phyloP scores from a whole-genome alignment of 208 protist genomes.

The Leptomonas pyrrhocoris region DNA sequence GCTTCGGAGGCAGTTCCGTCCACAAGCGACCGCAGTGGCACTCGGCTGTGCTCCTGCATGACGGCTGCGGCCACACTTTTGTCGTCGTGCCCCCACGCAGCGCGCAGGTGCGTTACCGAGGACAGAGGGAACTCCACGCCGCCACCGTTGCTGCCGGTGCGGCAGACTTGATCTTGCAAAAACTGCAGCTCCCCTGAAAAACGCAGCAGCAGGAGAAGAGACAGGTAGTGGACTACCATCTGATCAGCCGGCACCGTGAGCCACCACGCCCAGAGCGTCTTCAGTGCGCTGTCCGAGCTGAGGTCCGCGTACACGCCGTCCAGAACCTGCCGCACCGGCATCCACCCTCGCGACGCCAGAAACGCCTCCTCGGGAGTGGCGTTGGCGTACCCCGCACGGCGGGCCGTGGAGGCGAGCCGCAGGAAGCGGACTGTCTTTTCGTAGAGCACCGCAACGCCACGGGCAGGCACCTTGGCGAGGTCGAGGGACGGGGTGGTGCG shows the following conservation, averaged over 20 bases:
- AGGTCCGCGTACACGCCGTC: constrained; percentile 8
- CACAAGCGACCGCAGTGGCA: constrained; percentile 24
- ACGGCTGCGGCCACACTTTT: constrained; percentile 16
- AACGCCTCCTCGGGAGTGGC: not conserved
- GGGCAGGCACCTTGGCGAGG: constrained; percentile 5
- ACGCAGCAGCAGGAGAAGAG: constrained; percentile 17
- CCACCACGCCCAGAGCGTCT: constrained; percentile 18
- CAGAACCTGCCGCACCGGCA: constrained; percentile 14
- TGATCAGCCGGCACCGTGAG: not conserved
- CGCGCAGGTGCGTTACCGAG: constrained; percentile 32
- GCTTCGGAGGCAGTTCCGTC: too few species aligned
- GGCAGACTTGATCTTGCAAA: constrained; percentile 3
- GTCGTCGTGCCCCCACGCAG: constrained; percentile 37
- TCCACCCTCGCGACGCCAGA: constrained; percentile 19
- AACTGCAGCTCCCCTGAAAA: constrained; percentile 25
- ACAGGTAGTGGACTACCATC: not conserved
- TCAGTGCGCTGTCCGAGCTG: not conserved
- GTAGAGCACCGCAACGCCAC: constrained; percentile 15
- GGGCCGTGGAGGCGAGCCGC: not conserved
- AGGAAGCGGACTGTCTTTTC: constrained; percentile 15
- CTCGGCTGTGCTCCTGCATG: constrained; percentile 27
- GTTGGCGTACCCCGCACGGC: not conserved
- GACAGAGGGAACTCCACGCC: not conserved
- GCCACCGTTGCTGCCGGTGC: not conserved
- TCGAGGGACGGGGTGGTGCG: constrained; percentile 15